These are phyloP conservation scores for Sporopachydermia quercuum DNA, from an alignment of 805 yeast species.

Conservation along the genomic window DNA sequence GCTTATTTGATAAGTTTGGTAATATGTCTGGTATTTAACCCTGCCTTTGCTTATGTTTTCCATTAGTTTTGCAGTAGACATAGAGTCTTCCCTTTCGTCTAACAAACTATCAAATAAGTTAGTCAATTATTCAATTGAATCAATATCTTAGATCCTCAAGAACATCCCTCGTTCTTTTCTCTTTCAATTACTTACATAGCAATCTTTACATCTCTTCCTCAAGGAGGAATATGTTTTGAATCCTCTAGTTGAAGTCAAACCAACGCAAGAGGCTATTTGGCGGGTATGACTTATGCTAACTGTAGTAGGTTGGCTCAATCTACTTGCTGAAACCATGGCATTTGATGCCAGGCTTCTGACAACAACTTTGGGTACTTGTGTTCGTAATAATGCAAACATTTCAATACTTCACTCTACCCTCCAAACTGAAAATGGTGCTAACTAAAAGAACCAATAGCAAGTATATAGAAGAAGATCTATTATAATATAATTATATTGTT, in stretches of 20 bases:
- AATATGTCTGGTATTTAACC: slow-evolving; percentile 14
- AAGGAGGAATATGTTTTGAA: slow-evolving; percentile 32
- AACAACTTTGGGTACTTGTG: background rate
- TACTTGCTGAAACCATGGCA: background rate
- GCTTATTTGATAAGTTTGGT: too few relatives aligned
- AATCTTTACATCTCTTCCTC: slow-evolving; percentile 31
- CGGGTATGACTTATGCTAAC: background rate
- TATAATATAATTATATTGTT: too few relatives aligned
- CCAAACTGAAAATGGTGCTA: too few relatives aligned
- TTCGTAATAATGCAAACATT: background rate
- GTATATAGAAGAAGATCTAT: too few relatives aligned
- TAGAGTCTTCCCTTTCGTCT: slow-evolving; percentile 32
- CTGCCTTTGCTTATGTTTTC: slow-evolving; percentile 30
- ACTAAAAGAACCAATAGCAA: too few relatives aligned
- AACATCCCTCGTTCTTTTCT: background rate
- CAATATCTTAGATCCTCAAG: background rate
- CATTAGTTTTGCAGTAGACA: slow-evolving; percentile 30
- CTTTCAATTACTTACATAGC: slow-evolving; percentile 9
- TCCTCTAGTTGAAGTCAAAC: slow-evolving; percentile 14
- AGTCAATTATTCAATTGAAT: background rate
- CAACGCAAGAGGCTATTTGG: background rate
- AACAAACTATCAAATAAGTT: slow-evolving; percentile 21
- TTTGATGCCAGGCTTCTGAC: background rate
- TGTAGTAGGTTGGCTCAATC: background rate
- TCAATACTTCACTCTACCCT: too few relatives aligned